Evolutionary conservation across 78 protist genomes (phyloP).

Genomic region (Bodo saltans): DNA sequence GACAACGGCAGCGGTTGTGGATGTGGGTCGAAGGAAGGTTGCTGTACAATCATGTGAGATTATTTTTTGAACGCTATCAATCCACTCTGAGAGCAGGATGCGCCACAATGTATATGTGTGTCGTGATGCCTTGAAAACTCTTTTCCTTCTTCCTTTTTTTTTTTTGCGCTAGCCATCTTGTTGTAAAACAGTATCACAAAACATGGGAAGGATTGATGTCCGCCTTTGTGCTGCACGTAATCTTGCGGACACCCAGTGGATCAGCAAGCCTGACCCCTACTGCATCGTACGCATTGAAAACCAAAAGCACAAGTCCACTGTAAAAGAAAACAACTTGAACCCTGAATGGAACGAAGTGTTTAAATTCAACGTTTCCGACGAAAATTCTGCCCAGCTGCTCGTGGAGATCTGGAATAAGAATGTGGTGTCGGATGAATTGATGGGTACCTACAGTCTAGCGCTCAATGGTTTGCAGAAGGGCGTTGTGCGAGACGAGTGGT

Average conservation of each 20-base stretch:
- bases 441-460: not conserved
- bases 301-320: constrained; percentile 14
- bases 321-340: not conserved
- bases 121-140: too few species aligned
- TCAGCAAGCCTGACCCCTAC: constrained; percentile 28
- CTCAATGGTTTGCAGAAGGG: not conserved
- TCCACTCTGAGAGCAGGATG: too few species aligned
- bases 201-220: constrained; percentile 22
- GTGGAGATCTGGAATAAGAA: not conserved
- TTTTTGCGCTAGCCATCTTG: too few species aligned
- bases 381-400: not conserved
- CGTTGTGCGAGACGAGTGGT: constrained; percentile 15
- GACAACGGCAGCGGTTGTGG: too few species aligned
- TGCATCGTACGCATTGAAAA: constrained; percentile 2
- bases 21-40: too few species aligned
- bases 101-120: too few species aligned
- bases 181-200: too few species aligned
- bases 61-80: too few species aligned
- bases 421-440: not conserved
- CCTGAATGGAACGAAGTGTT: constrained; percentile 33
- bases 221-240: not conserved
- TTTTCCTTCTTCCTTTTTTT: too few species aligned
- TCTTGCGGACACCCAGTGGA: constrained; percentile 1
- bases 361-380: not conserved
- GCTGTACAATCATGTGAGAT: too few species aligned